Evolutionary conservation across 1,284 basidiomycete species (phyloP).

Genomic region (Irpex sp.): DNA sequence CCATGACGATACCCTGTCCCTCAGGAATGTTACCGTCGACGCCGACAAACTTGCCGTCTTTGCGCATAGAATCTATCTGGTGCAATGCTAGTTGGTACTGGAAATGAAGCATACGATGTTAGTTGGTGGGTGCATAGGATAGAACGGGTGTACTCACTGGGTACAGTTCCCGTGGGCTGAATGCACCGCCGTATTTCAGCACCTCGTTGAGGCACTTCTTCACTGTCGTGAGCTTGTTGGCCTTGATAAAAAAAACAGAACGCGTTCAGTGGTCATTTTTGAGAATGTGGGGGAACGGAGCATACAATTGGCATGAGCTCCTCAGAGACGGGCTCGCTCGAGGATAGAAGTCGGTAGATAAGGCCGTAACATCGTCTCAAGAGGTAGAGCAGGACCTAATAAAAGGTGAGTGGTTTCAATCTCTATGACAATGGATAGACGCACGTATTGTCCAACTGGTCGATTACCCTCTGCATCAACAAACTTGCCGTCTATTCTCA

Average conservation of each 20-base stretch:
- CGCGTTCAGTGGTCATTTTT: not conserved
- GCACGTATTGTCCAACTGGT: slow-evolving; percentile 87
- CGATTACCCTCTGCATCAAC: slow-evolving; percentile 92
- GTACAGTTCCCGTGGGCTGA: slow-evolving; percentile 93
- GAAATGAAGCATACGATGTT: not conserved
- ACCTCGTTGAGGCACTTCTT: slow-evolving; percentile 99
- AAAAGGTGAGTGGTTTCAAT: not conserved
- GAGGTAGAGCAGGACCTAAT: slow-evolving; percentile 86
- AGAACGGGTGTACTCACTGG: slow-evolving; percentile 55
- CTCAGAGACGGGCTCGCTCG: slow-evolving; percentile 98
- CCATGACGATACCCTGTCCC: slow-evolving; percentile 95
- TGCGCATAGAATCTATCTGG: slow-evolving; percentile 92
- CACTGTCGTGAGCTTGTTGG: slow-evolving; percentile 90
- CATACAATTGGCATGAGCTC: slow-evolving; percentile 94
- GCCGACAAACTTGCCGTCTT: slow-evolving; percentile 91
- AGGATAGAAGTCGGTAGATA: slow-evolving; percentile 91
- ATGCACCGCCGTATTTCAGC: slow-evolving; percentile 93
- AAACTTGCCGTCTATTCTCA: slow-evolving; percentile 97
- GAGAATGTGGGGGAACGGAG: slow-evolving; percentile 8
- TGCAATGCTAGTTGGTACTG: slow-evolving; percentile 94
- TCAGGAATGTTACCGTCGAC: slow-evolving; percentile 85
- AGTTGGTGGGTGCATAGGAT: not conserved
- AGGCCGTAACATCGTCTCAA: slow-evolving; percentile 94
- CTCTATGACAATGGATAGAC: slow-evolving; percentile 22
- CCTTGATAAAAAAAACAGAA: slow-evolving; percentile 39